Percentiles rank a stretch among this genome's conserved stretches.
These are phyloP conservation scores for Eucalyptus sp. DNA, from an alignment of 345 rosid genomes.

Conservation along the genomic window DNA sequence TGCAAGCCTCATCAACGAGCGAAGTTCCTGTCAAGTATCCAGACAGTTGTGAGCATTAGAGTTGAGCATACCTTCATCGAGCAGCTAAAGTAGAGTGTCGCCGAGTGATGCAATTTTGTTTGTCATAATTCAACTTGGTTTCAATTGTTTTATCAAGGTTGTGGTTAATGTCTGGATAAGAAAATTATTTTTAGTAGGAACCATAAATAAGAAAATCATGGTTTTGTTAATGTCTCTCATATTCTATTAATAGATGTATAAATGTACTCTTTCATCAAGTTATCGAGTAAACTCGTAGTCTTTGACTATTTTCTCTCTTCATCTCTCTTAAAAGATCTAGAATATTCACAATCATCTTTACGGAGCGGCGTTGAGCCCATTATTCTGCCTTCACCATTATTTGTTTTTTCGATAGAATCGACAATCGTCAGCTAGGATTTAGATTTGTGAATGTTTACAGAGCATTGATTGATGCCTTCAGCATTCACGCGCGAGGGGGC, in stretches of 20 bases:
- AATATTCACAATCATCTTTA: background rate
- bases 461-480: background rate
- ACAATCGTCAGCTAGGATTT: background rate
- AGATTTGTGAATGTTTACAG: background rate
- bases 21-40: background rate
- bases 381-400: background rate
- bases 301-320: background rate
- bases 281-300: background rate
- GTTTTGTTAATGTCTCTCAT: background rate
- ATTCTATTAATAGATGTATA: background rate
- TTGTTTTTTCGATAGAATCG: background rate
- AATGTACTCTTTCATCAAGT: background rate
- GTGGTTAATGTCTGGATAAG: accelerated
- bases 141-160: background rate
- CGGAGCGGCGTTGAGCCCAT: background rate
- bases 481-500: background rate
- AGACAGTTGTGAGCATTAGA: background rate
- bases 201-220: background rate
- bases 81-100: background rate
- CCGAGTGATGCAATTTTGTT: background rate
- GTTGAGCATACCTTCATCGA: background rate
- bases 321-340: background rate
- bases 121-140: background rate
- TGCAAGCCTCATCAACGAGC: background rate
- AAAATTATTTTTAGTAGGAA: background rate